phyloP scores from a whole-genome alignment of 1,284 basidiomycete genomes.

The Pseudozyma sp. region DNA sequence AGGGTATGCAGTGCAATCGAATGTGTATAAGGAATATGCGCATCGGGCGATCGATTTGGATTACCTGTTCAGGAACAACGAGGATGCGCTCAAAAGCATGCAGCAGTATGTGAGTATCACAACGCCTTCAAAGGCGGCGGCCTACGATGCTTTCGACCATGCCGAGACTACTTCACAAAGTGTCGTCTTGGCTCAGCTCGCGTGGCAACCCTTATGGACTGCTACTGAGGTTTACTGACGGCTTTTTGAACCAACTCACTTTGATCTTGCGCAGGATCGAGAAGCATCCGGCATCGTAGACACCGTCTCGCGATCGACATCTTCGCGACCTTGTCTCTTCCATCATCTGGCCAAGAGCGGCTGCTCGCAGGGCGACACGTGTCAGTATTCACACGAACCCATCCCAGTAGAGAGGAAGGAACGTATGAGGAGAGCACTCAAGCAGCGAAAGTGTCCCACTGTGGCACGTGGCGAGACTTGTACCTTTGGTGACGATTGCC shows the following conservation, averaged over 20 bases:
- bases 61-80: conserved; percentile 31
- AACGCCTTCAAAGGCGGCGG: background rate
- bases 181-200: background rate
- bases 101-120: conserved; percentile 20
- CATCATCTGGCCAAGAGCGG: conserved; percentile 23
- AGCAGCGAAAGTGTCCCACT: conserved; percentile 24
- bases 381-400: conserved; percentile 32
- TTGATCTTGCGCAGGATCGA: conserved; percentile 3
- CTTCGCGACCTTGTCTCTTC: conserved; percentile 23
- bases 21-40: conserved; percentile 17
- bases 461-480: conserved; percentile 22
- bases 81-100: background rate
- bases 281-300: conserved; percentile 5
- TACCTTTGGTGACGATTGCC: conserved; percentile 31
- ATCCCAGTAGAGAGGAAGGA: conserved; percentile 13
- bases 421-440: conserved; percentile 5
- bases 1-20: conserved; percentile 28
- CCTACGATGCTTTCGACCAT: background rate
- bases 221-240: background rate
- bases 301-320: background rate
- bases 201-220: background rate
- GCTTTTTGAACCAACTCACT: background rate
- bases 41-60: conserved; percentile 41
- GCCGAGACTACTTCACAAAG: background rate
- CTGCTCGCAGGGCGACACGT: conserved; percentile 5